Evolutionary conservation across 306 rosid species (phyloP), one percentile per base, ranked within the genome.

Genomic region (Cucurbita ficifolia): DNA sequence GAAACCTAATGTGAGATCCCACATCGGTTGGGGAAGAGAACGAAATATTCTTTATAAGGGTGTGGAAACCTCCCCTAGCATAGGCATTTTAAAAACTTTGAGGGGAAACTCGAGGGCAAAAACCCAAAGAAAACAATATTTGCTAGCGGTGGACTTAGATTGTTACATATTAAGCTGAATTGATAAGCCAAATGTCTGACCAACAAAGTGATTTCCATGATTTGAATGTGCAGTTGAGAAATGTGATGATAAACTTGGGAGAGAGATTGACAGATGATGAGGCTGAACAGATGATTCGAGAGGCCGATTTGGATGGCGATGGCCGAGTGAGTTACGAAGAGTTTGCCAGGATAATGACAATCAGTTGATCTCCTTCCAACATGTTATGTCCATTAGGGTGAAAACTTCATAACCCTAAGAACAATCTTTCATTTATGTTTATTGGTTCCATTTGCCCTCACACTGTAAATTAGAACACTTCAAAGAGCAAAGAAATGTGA

Each of bases 291-390:
- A 90, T 90, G 96, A 83, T 90, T 43, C 79, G 69, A 81, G 96
- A 86, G 61, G 96, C 94, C 16, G 96, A 90, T 85, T 59, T 86
- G 64, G 96, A 90, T 49, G 90, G 96, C 5, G 96, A 90, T 77
- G 94, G 96, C 72, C 82, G 68, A 22, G 91, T 90, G 60, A 88
- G 86, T 84, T 88, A 83, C 13, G 90, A 88, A 77, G 96, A 90
- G 77, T 90, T 90, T 64, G 90, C 72, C 10, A 85, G 75, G 69
- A 83, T 88, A 29, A 83, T 88, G 91, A 80, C 71, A 68, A 70
- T 75, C 6, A 63, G 22, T 48, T 78, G 76, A 70, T 81, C 67
- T 57, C 38, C 54, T 35, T 39, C n/a, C 72, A 48, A 48, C 59
- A 67, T 67, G 10, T 65, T n/a, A 67, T 68, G 6, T 68, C 46